Evolutionary conservation across 2,329 filamentous ascomycete genomes (phyloP), one percentile per base, ranked within the genome.

Genomic region (Verticillium klebahnii): DNA sequence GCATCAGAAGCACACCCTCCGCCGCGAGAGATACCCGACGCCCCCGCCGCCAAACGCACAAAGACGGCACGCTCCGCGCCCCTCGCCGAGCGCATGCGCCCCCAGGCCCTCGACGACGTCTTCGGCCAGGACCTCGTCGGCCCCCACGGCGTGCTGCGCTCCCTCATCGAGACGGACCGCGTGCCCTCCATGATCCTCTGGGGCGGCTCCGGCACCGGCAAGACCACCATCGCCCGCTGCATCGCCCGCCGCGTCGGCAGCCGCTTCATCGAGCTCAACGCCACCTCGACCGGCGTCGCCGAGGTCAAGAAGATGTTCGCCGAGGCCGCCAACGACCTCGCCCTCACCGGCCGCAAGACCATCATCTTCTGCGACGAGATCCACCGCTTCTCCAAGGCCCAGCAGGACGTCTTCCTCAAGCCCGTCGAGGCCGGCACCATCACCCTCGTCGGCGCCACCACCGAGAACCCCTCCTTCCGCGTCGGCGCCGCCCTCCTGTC

Each of bases 351-450:
- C 1, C 85, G 93, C 64, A 94, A 91, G 77, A 98, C 95, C 0
- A 96, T 99, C 66, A 87, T 99, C 66, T 99, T 99, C 74, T 97
- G 94, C 77, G 95, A 99, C 77, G 95, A 98, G 79, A 95, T 97
- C 57, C 93, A 97, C 75, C 82, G 94, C 32, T 97, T 97, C 80
- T 90, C 85, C 68, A 97, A 97, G 76, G 84, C 88, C 0, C 95
- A 98, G 73, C 95, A 99, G 72, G 95, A 98, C 75, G 90, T 97
- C 1, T 98, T 98, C 68, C 80, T 99, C 1, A 92, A 90, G 17
- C 94, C 94, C 0, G 94, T 98, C 25, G 95, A 99, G 76, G 88
- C 88, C 1, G 95, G 95, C 6, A 90, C 91, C 32, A 89, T 99
- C 66, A 97, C 92, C 0, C 81, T 99, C 34, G 95, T 98, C 64